Evolutionary conservation across 2,329 filamentous ascomycete genomes (phyloP), one percentile per base, ranked within the genome.

Genomic region (Calonectria ilicicola): DNA sequence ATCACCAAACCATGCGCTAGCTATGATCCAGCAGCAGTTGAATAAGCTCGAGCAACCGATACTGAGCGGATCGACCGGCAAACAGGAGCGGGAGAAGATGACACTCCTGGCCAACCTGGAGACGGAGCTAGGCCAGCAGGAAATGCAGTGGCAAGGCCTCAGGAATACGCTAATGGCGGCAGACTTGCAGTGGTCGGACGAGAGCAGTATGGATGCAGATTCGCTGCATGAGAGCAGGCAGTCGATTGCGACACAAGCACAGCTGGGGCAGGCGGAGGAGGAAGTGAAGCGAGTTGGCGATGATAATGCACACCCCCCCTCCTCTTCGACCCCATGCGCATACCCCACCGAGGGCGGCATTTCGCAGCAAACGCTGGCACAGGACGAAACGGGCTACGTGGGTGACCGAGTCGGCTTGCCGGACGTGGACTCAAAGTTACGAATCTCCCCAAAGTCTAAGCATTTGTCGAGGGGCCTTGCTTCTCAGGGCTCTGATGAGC

Each of bases 121-220:
- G 78, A 85, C 84, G 72, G 91, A 93, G 80, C 90, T 93, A 87
- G 89, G 88, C 0, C 81, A 86, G 74, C 89, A 93, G 78, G 90
- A 91, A 78, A 86, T 85, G 67, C 87, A 89, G 75, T 93, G 91
- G 91, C 87, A 89, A 69, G 83, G 87, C 63, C 87, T 92, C 82
- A 89, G 90, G 69, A 83, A 87, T 29, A 86, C 88, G 44, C 79
- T 91, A 47, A 69, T 76, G 42, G 83, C 84, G 65, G 86, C 87
- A 69, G 86, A 89, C 75, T 91, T 89, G 7, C 78, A 88, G 47
- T 89, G 87, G 2, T 60, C 53, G 53, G 53, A 60, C 21, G 53
- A 60, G 53, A 88, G 86, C 66, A 80, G 79, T 15, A 70, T 79
- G 26, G 75, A 69, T 51, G 69, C 74, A 63, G 74, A 77, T 63